Evolutionary conservation across 164 flowering plant species (phyloP), one percentile per base, ranked within the genome.

Genomic region (Aristolochia contorta): DNA sequence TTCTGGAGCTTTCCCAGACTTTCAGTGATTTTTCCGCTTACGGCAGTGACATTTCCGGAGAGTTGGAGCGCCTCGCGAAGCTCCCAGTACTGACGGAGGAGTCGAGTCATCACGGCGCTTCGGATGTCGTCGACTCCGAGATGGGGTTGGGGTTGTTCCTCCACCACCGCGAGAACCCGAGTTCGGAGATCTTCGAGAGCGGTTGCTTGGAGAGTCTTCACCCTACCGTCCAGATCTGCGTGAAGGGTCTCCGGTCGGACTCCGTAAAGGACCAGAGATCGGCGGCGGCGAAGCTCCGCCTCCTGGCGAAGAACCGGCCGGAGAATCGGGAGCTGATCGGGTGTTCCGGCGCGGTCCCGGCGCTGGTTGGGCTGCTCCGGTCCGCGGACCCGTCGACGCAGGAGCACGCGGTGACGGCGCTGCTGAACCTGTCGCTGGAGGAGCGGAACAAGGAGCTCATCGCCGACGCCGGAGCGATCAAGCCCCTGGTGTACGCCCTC

Each of bases 1-100:
- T 76, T 15, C 69, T 84, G n/a, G 85, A 84, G 12, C 62, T 88
- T n/a, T 90, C 96, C 0, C 86, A 78, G n/a, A 81, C 89, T 22
- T 84, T 83, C 72, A 82, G 86, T 56, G 96, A 88, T 63, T 84
- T 77, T 64, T 88, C 97, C 0, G 85, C 81, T 4, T 94, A 84
- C 66, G 83, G 90, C 75, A 86, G 92, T 59, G 97, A 93, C 47
- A 86, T 93, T 46, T 93, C 99, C 25, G 96, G 99, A 1, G 99
- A 94, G 69, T 56, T 94, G 41, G 91, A 85, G 75, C 70, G 86
- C 27, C 79, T 94, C 6, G 94, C 99, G 41, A 66, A 71, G 61
- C n/a, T 85, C 23, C 95, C 89, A 12, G 64, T n/a, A n/a, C n/a
- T 72, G 1, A 53, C 78, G 33, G 77, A 71, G 22, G 59, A 47